These are phyloP conservation scores for Mortierella polycephala DNA, from an alignment of 371 early-diverging fungal species.

Conservation along the genomic window DNA sequence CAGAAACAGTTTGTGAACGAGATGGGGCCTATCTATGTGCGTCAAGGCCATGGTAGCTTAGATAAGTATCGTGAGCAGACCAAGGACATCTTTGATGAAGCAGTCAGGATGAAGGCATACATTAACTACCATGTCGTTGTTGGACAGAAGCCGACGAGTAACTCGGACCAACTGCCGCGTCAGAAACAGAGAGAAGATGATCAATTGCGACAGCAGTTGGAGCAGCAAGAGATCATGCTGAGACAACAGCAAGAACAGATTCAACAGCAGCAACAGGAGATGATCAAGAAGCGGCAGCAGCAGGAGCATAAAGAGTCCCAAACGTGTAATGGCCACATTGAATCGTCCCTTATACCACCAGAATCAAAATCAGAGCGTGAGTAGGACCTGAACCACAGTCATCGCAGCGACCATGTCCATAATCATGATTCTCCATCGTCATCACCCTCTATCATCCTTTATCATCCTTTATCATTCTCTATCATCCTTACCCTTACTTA, in stretches of 20 bases:
- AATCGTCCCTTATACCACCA: too few relatives aligned
- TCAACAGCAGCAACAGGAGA: background rate
- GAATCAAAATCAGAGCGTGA: too few relatives aligned
- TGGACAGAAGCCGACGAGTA: slow-evolving; percentile 29
- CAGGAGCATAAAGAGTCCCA: too few relatives aligned
- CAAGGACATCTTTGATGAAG: slow-evolving; percentile 33
- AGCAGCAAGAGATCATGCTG: background rate
- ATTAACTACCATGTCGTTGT: slow-evolving; percentile 36
- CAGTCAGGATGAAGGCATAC: slow-evolving; percentile 31
- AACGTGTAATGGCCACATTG: too few relatives aligned
- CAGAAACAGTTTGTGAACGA: slow-evolving; percentile 43
- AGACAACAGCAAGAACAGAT: slow-evolving; percentile 9
- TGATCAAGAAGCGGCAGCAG: background rate
- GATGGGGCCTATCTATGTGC: slow-evolving; percentile 44
- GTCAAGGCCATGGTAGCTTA: slow-evolving; percentile 36
- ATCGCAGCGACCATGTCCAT: too few relatives aligned
- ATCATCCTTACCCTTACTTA: too few relatives aligned
- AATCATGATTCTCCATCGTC: too few relatives aligned
- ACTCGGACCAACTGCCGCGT: slow-evolving; percentile 8
- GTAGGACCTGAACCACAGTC: too few relatives aligned
- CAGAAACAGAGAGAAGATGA: slow-evolving; percentile 20
- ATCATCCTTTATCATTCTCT: too few relatives aligned
- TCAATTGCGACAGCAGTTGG: slow-evolving; percentile 5
- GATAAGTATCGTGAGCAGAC: slow-evolving; percentile 28
- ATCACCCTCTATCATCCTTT: too few relatives aligned